phyloP scores from a whole-genome alignment of 257 asterid genomes.

The Paulownia fortunei region DNA sequence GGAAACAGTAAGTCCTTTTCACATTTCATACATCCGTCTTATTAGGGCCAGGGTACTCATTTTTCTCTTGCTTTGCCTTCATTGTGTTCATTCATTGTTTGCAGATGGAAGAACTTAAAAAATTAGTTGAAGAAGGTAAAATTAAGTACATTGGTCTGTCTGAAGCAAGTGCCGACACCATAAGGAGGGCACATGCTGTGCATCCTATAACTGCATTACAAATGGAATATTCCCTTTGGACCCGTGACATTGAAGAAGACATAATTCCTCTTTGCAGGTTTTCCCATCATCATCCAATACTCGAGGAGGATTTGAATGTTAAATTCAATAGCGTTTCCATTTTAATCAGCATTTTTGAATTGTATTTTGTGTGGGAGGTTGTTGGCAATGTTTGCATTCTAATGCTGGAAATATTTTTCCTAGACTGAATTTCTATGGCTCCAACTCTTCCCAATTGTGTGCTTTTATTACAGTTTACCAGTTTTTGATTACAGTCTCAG shows the following conservation, averaged over 20 bases:
- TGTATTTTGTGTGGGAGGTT: too few species aligned
- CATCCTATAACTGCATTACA: constrained; percentile 65
- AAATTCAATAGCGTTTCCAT: background rate
- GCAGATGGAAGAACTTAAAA: constrained; percentile 58
- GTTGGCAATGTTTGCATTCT: too few species aligned
- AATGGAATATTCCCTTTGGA: constrained; percentile 65
- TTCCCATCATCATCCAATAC: background rate
- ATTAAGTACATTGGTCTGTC: constrained; percentile 62
- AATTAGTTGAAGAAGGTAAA: constrained; percentile 59
- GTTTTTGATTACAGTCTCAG: background rate
- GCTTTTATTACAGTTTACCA: background rate
- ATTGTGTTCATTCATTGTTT: background rate
- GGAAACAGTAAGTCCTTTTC: constrained; percentile 48
- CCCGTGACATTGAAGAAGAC: constrained; percentile 57
- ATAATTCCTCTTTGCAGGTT: constrained; percentile 59
- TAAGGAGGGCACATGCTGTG: constrained; percentile 63
- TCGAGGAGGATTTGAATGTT: background rate
- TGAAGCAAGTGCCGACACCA: constrained; percentile 58
- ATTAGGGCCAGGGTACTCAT: background rate
- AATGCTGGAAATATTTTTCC: background rate
- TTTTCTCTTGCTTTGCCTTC: background rate
- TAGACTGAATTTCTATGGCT: background rate
- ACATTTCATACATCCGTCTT: background rate
- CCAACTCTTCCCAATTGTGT: background rate
- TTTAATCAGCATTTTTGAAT: background rate